These are phyloP conservation scores for Cytospora piceicola DNA, from an alignment of 2,329 filamentous ascomycete species.

Conservation along the genomic window DNA sequence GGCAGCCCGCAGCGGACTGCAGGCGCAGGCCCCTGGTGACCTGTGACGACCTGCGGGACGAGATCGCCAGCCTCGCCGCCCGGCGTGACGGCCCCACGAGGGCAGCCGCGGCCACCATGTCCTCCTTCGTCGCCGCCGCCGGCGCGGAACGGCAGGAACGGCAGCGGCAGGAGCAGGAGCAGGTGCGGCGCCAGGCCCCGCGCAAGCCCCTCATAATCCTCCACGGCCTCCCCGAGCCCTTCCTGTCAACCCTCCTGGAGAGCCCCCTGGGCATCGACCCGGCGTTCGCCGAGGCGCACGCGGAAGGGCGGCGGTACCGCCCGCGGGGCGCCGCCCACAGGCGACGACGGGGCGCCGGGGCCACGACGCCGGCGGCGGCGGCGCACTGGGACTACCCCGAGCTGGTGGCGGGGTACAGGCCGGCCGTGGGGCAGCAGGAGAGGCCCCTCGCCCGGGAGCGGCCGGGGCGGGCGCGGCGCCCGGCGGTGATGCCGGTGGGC, in stretches of 20 bases:
- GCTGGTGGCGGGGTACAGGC: conserved; percentile 32
- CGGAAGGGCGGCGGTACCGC: conserved; percentile 35
- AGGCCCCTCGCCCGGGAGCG: no score
- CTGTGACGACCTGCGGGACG: conserved; percentile 30
- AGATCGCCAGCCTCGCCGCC: background rate
- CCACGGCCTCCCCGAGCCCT: conserved; percentile 34
- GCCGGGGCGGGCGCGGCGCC: conserved; percentile 16
- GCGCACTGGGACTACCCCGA: conserved; percentile 41
- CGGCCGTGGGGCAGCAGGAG: conserved; percentile 10
- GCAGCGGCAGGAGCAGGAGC: conserved; percentile 6
- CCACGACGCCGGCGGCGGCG: conserved; percentile 27
- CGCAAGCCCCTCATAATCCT: conserved; percentile 35
- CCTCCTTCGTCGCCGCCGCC: background rate
- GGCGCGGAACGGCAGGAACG: background rate
- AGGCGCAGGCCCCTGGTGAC: conserved; percentile 27
- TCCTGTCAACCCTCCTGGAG: conserved; percentile 32
- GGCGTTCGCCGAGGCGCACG: conserved; percentile 41
- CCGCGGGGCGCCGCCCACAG: conserved; percentile 22
- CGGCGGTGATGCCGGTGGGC: conserved; percentile 32
- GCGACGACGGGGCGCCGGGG: conserved; percentile 21
- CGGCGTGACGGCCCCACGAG: background rate
- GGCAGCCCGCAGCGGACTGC: background rate
- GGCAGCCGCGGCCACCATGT: background rate
- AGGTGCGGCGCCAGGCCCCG: background rate
- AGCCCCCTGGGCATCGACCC: conserved; percentile 36